phyloP scores from a whole-genome alignment of 176 grass and related monocot species.

The Zizania latifolia region DNA sequence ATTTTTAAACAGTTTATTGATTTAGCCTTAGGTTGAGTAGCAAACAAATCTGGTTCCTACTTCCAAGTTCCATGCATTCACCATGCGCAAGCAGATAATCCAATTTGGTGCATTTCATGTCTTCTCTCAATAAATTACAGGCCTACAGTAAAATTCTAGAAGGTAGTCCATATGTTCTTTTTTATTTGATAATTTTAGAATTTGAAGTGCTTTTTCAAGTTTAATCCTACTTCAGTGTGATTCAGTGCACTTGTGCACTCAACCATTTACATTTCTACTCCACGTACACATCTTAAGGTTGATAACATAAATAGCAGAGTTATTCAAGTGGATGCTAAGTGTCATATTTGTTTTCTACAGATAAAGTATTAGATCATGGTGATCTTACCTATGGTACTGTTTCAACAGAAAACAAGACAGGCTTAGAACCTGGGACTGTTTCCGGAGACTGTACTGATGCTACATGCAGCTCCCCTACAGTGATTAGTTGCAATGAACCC shows the following conservation, averaged over 20 bases:
- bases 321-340: conserved; percentile 9
- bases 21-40: neutral
- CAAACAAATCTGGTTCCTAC: neutral
- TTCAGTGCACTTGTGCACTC: neutral
- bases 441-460: conserved; percentile 34
- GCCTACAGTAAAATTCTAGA: neutral
- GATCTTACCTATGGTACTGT: neutral
- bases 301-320: neutral
- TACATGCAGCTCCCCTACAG: conserved; percentile 65
- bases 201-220: conserved; percentile 5
- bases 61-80: neutral
- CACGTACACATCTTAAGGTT: neutral
- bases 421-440: conserved; percentile 24
- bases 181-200: neutral
- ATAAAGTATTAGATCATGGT: conserved; percentile 1
- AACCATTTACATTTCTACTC: neutral
- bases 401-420: conserved; percentile 9
- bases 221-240: neutral
- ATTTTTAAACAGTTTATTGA: neutral
- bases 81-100: neutral
- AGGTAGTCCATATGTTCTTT: neutral
- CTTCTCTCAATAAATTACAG: neutral
- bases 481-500: conserved; percentile 54
- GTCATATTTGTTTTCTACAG: conserved; percentile 40
- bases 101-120: neutral